Percentiles rank a stretch among this genome's conserved stretches.
Conservation (phyloP, 345 rosid genomes). For the Cochlearia excelsa region DNA sequence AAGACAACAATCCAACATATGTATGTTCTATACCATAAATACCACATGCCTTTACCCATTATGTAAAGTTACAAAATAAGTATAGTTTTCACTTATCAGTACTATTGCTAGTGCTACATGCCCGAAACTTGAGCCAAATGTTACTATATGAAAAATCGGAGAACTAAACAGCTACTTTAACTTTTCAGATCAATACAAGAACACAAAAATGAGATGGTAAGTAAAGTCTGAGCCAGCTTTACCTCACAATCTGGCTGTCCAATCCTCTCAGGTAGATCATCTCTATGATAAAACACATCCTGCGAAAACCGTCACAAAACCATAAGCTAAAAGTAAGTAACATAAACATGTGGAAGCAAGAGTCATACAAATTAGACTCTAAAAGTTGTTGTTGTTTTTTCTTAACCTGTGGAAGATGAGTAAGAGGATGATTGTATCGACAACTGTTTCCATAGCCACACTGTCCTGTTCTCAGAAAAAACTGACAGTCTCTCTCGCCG, state of each 20-base stretch:
- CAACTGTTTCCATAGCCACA: conserved; percentile 76
- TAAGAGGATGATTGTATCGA: conserved; percentile 73
- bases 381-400: neutral
- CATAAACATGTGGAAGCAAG: neutral
- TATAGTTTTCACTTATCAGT: neutral
- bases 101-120: neutral
- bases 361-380: neutral
- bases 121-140: neutral
- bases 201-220: conserved; percentile 5
- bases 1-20: neutral
- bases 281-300: conserved; percentile 47
- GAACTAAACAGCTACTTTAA: conserved; percentile 4
- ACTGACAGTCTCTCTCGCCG: conserved; percentile 65
- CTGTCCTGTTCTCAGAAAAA: conserved; percentile 59
- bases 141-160: neutral
- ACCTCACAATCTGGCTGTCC: conserved; percentile 87
- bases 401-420: conserved; percentile 50
- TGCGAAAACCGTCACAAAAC: conserved; percentile 16
- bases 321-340: neutral
- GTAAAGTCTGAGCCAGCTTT: conserved; percentile 9
- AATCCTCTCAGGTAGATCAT: conserved; percentile 64
- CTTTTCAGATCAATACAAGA: conserved; percentile 2
- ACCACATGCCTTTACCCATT: neutral
- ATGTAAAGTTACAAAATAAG: neutral
- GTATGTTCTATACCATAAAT: conserved; percentile 3